Evolutionary conservation across 257 asterid species (phyloP).

Genomic region (Perilla frutescens): DNA sequence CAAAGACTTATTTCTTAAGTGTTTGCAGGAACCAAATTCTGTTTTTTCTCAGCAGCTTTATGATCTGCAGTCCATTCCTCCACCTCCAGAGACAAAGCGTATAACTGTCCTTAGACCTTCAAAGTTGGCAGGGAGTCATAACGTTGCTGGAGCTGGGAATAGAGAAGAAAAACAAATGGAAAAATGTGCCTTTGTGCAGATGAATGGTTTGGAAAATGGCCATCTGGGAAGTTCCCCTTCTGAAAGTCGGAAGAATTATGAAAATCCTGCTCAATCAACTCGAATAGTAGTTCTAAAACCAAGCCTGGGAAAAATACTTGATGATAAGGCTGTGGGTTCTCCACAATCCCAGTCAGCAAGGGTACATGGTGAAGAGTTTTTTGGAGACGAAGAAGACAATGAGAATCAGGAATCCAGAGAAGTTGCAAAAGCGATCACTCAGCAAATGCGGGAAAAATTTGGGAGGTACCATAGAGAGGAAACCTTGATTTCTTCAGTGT

Average conservation of each 20-base stretch:
- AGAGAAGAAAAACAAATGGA: slow-evolving; percentile 50
- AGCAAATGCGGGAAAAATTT: slow-evolving; percentile 72
- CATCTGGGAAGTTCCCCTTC: slow-evolving; percentile 50
- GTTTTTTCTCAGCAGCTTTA: slow-evolving; percentile 62
- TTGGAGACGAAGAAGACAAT: slow-evolving; percentile 59
- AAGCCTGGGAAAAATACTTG: slow-evolving; percentile 60
- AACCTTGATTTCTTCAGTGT: slow-evolving; percentile 70
- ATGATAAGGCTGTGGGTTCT: slow-evolving; percentile 54
- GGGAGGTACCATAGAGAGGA: slow-evolving; percentile 65
- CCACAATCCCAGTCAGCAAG: slow-evolving; percentile 60
- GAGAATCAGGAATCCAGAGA: slow-evolving; percentile 79
- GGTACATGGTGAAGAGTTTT: slow-evolving; percentile 49
- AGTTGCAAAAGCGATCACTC: slow-evolving; percentile 75
- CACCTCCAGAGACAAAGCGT: slow-evolving; percentile 77
- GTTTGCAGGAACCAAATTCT: slow-evolving; percentile 91
- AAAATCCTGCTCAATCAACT: slow-evolving; percentile 71
- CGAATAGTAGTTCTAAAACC: slow-evolving; percentile 96
- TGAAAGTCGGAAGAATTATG: slow-evolving; percentile 56
- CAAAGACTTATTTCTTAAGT: slow-evolving; percentile 82
- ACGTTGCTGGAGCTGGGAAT: slow-evolving; percentile 50
- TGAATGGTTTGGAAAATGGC: slow-evolving; percentile 45
- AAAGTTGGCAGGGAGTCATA: slow-evolving; percentile 56
- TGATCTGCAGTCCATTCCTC: slow-evolving; percentile 61
- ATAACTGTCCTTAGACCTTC: slow-evolving; percentile 96
- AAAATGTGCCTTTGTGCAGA: slow-evolving; percentile 44